Conservation (phyloP, 2,329 filamentous ascomycete species). For the Tothia fuscella region DNA sequence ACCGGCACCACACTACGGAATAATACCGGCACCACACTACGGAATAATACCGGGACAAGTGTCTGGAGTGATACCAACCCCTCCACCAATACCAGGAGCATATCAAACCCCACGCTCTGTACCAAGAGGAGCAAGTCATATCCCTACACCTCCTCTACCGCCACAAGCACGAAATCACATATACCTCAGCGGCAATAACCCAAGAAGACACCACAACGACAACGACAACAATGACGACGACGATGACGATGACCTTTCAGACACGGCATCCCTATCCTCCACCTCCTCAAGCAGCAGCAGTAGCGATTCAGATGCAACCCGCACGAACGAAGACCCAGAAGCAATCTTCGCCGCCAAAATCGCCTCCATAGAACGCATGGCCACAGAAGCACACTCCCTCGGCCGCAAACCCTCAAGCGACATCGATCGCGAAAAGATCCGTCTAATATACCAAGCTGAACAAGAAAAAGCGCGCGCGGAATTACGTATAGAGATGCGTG, state of each 20-base stretch:
- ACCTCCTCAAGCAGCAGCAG: not conserved
- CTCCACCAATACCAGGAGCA: conserved; percentile 1
- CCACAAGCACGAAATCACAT: not conserved
- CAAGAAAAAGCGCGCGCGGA: not conserved
- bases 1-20: too few relatives aligned
- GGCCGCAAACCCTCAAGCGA: not conserved
- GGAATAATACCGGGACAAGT: not conserved
- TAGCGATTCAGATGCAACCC: not conserved
- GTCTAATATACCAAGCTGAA: not conserved
- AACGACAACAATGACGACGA: conserved; percentile 1
- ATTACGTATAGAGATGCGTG: not conserved
- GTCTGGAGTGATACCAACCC: not conserved
- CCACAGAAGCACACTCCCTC: not conserved
- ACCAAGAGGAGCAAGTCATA: not conserved
- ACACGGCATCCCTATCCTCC: not conserved
- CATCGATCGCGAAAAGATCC: not conserved
- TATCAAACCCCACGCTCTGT: not conserved
- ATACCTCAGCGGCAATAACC: not conserved
- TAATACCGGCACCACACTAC: too few relatives aligned
- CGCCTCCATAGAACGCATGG: conserved; percentile 3
- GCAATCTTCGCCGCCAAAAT: not conserved
- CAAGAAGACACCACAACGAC: not conserved
- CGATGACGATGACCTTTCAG: not conserved
- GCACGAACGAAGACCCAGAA: not conserved
- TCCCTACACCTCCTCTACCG: conserved; percentile 1